Conservation (phyloP, 805 yeast species). For the Candida parachauliodes region DNA sequence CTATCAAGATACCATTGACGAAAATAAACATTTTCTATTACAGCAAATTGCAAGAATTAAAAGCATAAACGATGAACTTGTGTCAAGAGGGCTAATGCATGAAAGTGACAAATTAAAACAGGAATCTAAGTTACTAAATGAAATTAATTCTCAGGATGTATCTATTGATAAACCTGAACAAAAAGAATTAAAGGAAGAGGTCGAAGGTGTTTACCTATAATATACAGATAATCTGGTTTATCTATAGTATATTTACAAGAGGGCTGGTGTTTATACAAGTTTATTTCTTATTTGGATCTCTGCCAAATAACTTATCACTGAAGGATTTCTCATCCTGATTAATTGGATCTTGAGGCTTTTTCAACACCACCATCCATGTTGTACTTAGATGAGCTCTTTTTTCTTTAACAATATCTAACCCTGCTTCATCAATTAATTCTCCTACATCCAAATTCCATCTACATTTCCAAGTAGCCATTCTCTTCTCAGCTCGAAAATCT, state of each 20-base stretch:
- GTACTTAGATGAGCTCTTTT: slow-evolving; percentile 86
- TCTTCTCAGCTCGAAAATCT: slow-evolving; percentile 77
- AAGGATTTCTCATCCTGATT: slow-evolving; percentile 41
- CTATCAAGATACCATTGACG: slow-evolving; percentile 52
- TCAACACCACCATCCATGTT: slow-evolving; percentile 80
- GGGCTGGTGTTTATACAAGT: slow-evolving; percentile 9
- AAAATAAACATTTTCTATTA: slow-evolving; percentile 51
- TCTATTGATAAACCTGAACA: background rate
- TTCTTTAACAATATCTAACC: slow-evolving; percentile 77
- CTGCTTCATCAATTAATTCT: slow-evolving; percentile 77
- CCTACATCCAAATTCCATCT: slow-evolving; percentile 96
- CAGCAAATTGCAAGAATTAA: slow-evolving; percentile 48
- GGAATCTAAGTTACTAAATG: slow-evolving; percentile 6
- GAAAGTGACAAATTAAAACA: slow-evolving; percentile 6
- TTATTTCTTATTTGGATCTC: slow-evolving; percentile 12
- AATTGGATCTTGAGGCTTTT: slow-evolving; percentile 65
- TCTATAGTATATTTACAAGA: slow-evolving; percentile 11
- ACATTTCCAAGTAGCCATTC: slow-evolving; percentile 93
- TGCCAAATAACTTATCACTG: slow-evolving; percentile 39
- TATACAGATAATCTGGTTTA: too few species aligned
- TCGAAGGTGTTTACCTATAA: slow-evolving; percentile 20
- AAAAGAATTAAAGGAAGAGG: background rate
- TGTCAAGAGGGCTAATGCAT: slow-evolving; percentile 31
- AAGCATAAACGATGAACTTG: slow-evolving; percentile 45
- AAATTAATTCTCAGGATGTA: slow-evolving; percentile 4